Conservation (phyloP, 2,329 filamentous ascomycete species). For the Cryphonectria radicalis region DNA sequence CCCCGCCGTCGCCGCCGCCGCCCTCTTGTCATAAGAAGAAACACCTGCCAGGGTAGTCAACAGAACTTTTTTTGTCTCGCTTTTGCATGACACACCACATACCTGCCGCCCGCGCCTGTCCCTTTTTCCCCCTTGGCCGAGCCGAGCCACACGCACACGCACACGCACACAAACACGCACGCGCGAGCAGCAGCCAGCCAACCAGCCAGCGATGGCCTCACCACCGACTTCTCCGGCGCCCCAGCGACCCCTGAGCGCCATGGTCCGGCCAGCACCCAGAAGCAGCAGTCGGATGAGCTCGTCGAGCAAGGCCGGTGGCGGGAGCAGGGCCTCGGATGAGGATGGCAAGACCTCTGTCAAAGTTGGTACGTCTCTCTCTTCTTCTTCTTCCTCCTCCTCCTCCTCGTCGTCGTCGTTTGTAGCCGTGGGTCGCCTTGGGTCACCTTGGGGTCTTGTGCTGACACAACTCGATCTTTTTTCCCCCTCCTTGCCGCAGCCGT, state of each 20-base stretch:
- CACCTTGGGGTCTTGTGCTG: not conserved
- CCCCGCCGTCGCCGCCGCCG: not conserved
- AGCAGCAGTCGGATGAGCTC: constrained; percentile 87
- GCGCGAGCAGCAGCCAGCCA: constrained; percentile 39
- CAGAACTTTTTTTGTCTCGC: not conserved
- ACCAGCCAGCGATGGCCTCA: constrained; percentile 61
- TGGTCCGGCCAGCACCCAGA: constrained; percentile 72
- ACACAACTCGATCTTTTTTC: constrained; percentile 3
- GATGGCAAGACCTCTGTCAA: constrained; percentile 89
- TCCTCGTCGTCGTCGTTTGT: not conserved
- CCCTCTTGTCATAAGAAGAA: constrained; percentile 12
- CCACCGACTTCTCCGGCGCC: constrained; percentile 70
- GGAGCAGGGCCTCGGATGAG: constrained; percentile 86
- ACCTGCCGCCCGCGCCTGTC: constrained; percentile 10
- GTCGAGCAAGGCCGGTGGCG: constrained; percentile 73
- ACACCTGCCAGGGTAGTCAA: not conserved
- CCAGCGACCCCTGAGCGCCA: constrained; percentile 78
- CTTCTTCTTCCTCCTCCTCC: no score
- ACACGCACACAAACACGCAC: not conserved
- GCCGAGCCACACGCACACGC: constrained; percentile 15
- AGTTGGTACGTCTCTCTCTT: constrained; percentile 74
- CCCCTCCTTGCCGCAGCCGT: constrained; percentile 64
- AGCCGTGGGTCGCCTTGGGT: not conserved
- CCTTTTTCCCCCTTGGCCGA: constrained; percentile 28
- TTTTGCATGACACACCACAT: constrained; percentile 20